Percentiles rank a stretch among this genome's conserved stretches.
Evolutionary conservation across 2,329 filamentous ascomycete species (phyloP).

Genomic region (Alternaria arbusti): DNA sequence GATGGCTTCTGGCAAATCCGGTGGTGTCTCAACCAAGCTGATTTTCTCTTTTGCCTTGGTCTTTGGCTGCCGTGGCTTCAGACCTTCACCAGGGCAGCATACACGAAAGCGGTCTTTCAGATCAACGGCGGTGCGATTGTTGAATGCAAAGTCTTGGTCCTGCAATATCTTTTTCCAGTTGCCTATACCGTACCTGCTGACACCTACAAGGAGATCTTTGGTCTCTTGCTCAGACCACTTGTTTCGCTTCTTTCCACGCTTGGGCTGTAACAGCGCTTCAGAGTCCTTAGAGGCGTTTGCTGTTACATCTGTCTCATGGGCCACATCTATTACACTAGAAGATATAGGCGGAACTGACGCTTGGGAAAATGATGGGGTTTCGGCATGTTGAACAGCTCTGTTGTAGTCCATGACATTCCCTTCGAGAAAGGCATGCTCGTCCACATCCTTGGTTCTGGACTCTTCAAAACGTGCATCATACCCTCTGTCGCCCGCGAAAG

Average conservation of each 20-base stretch:
- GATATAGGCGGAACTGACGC: background rate
- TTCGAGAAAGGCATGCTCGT: slow-evolving; percentile 9
- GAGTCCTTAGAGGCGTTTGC: slow-evolving; percentile 3
- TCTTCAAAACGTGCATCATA: slow-evolving; percentile 18
- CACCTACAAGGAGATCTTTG: slow-evolving; percentile 62
- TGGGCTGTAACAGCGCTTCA: slow-evolving; percentile 22
- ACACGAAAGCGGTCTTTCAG: slow-evolving; percentile 68
- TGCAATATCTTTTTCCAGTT: slow-evolving; percentile 69
- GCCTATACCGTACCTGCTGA: slow-evolving; percentile 66
- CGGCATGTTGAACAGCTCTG: background rate
- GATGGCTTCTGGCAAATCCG: background rate
- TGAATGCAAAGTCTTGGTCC: slow-evolving; percentile 63
- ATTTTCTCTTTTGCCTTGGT: slow-evolving; percentile 41
- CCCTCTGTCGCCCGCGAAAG: slow-evolving; percentile 20
- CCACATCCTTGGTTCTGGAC: slow-evolving; percentile 15
- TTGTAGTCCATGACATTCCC: background rate
- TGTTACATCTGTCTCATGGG: background rate
- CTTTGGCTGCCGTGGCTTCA: slow-evolving; percentile 43
- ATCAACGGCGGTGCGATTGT: slow-evolving; percentile 65
- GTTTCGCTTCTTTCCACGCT: slow-evolving; percentile 60
- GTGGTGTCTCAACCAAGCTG: background rate
- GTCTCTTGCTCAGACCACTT: slow-evolving; percentile 70
- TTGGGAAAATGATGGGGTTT: background rate
- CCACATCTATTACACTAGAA: background rate
- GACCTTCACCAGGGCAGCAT: slow-evolving; percentile 55